phyloP scores from a whole-genome alignment of 768 basidiomycete genomes.

The Cyathus striatus region DNA sequence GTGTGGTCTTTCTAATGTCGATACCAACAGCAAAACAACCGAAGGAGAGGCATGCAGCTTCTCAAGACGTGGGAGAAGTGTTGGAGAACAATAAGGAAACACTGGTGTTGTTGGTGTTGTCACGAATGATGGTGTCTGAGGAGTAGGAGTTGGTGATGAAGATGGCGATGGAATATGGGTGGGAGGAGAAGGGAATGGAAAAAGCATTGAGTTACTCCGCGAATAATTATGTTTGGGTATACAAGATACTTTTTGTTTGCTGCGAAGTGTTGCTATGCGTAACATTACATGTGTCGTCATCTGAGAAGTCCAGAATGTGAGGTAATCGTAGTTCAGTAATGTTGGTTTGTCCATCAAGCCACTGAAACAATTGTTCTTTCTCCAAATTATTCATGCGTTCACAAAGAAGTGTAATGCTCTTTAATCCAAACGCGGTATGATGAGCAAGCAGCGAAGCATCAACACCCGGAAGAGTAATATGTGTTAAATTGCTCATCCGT shows the following conservation, averaged over 20 bases:
- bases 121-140: background rate
- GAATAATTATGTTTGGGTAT: background rate
- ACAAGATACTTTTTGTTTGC: background rate
- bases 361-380: slow-evolving; percentile 26
- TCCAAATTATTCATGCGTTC: slow-evolving; percentile 24
- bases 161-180: slow-evolving; percentile 1
- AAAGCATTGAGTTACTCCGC: background rate
- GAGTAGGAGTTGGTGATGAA: slow-evolving; percentile 4
- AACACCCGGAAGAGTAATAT: slow-evolving; percentile 36
- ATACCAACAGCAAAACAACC: slow-evolving; percentile 21
- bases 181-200: background rate
- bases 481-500: slow-evolving; percentile 38
- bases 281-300: slow-evolving; percentile 3
- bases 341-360: slow-evolving; percentile 39
- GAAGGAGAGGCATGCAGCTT: slow-evolving; percentile 32
- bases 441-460: slow-evolving; percentile 35
- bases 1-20: slow-evolving; percentile 7
- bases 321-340: slow-evolving; percentile 34
- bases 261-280: background rate
- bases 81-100: slow-evolving; percentile 21
- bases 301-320: slow-evolving; percentile 22
- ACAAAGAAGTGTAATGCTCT: slow-evolving; percentile 31
- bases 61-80: slow-evolving; percentile 34
- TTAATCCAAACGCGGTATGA: slow-evolving; percentile 37
- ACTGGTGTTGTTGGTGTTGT: slow-evolving; percentile 8